A percentile compares a stretch with the other conserved stretches of the same genome.
phyloP scores from a whole-genome alignment of 371 early-diverging fungal genomes.

The Zychaea mexicana region DNA sequence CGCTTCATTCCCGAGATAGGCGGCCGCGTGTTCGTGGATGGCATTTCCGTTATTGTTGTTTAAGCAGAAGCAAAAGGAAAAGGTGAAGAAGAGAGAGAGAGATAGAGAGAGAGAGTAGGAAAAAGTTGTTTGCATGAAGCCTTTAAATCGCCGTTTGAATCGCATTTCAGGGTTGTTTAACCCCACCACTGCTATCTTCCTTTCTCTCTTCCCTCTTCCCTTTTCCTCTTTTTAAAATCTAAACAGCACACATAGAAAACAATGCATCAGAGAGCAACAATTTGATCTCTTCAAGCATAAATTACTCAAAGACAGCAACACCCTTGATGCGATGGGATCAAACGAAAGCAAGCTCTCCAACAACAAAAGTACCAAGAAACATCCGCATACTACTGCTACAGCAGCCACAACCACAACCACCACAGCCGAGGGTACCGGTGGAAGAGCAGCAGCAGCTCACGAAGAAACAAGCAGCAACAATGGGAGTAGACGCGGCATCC shows the following conservation, averaged over 20 bases:
- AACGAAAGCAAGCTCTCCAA: constrained; percentile 8
- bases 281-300: neutral
- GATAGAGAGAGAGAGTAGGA: too few relatives aligned
- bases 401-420: neutral
- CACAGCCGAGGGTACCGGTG: too few relatives aligned
- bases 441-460: too few relatives aligned
- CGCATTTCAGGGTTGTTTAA: neutral
- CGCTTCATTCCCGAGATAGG: constrained; percentile 3
- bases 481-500: neutral
- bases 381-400: neutral
- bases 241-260: neutral
- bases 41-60: constrained; percentile 1
- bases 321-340: constrained; percentile 8
- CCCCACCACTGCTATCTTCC: neutral
- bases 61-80: neutral
- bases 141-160: neutral
- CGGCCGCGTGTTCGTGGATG: constrained; percentile 1
- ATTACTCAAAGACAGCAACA: neutral
- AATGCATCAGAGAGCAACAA: constrained; percentile 2
- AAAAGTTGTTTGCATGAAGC: neutral
- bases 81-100: neutral
- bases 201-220: neutral
- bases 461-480: neutral
- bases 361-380: neutral
- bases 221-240: neutral